Percentiles rank a stretch among this genome's conserved stretches.
Conservation (phyloP, 495 filamentous ascomycete species). For the Penicillium ochrochloron region DNA sequence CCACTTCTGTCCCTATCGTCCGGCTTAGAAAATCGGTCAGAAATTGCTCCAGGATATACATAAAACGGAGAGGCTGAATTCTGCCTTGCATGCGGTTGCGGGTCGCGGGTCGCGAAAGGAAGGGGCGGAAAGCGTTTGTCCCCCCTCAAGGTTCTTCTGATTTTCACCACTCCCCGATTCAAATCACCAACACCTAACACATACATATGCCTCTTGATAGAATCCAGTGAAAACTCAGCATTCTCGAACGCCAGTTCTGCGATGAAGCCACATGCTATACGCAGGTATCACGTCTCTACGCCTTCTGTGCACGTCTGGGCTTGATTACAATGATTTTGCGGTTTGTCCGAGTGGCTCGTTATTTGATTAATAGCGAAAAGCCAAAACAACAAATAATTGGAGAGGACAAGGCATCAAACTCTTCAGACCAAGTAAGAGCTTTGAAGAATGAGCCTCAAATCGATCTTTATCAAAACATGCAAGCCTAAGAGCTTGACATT, state of each 20-base stretch:
- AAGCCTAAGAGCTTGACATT: no score
- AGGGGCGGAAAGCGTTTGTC: no score
- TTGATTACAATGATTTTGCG: neutral
- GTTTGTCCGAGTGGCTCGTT: neutral
- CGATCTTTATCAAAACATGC: neutral
- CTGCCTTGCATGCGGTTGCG: no score
- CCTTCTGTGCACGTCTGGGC: neutral
- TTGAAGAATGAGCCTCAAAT: neutral
- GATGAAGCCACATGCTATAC: neutral
- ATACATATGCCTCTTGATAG: neutral
- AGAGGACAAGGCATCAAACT: neutral
- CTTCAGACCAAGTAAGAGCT: neutral
- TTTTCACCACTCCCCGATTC: no score
- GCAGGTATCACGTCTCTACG: neutral
- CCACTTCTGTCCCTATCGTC: no score
- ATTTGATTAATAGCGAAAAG: neutral
- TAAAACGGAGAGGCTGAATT: no score
- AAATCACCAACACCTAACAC: neutral
- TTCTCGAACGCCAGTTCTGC: neutral
- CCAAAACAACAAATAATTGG: neutral
- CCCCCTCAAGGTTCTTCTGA: no score
- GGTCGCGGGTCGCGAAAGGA: no score
- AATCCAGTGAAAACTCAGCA: neutral
- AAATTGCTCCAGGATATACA: no score
- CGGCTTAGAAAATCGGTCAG: no score